Conservation (phyloP, 306 rosid species). For the Quercus variabilis region DNA sequence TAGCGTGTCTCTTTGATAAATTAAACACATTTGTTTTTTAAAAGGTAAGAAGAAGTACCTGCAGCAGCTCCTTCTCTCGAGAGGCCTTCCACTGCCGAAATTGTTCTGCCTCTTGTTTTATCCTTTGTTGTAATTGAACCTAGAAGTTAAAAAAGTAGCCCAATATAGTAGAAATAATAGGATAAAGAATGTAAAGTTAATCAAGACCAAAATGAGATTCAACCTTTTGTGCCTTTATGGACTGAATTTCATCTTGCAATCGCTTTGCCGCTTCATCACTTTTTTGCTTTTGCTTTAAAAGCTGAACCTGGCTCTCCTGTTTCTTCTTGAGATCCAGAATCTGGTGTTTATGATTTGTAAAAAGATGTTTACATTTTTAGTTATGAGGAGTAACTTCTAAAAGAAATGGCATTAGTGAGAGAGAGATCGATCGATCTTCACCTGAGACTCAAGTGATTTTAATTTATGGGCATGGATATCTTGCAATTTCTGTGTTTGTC, state of each 20-base stretch:
- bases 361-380: slow-evolving; percentile 19
- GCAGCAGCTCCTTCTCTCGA: slow-evolving; percentile 96
- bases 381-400: slow-evolving; percentile 13
- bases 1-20: slow-evolving; percentile 5
- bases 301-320: slow-evolving; percentile 98
- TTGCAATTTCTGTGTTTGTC: slow-evolving; percentile 90
- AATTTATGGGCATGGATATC: slow-evolving; percentile 91
- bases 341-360: slow-evolving; percentile 40
- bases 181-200: slow-evolving; percentile 13
- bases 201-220: slow-evolving; percentile 21
- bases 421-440: slow-evolving; percentile 20
- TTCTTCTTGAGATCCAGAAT: slow-evolving; percentile 94
- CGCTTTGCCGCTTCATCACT: slow-evolving; percentile 98
- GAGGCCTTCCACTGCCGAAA: slow-evolving; percentile 99
- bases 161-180: not conserved
- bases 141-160: slow-evolving; percentile 22
- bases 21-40: not conserved
- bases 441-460: slow-evolving; percentile 92
- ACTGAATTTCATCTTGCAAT: slow-evolving; percentile 96
- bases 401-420: not conserved
- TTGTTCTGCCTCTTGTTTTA: slow-evolving; percentile 99
- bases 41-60: slow-evolving; percentile 48
- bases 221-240: slow-evolving; percentile 98
- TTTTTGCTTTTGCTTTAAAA: slow-evolving; percentile 96
- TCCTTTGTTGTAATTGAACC: slow-evolving; percentile 97